A percentile compares a stretch with the other conserved stretches of the same genome.
These are phyloP conservation scores for Aspergillus sp. DNA, from an alignment of 2,329 filamentous ascomycete species.

Conservation along the genomic window DNA sequence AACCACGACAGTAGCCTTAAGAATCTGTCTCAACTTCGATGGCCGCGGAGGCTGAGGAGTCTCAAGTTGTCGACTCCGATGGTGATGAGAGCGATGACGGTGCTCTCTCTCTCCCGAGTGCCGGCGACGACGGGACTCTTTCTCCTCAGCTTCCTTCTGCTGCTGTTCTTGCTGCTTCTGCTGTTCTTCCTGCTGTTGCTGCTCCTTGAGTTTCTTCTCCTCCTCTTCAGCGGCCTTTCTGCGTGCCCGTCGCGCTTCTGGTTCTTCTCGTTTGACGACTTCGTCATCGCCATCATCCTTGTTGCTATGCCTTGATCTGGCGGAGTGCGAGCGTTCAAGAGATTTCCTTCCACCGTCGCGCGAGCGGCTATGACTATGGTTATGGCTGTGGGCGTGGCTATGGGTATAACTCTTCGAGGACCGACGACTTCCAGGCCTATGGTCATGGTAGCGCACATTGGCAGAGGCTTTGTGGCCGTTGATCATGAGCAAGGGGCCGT, in stretches of 20 bases:
- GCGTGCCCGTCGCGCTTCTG: slow-evolving; percentile 12
- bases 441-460: slow-evolving; percentile 10
- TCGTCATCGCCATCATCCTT: slow-evolving; percentile 17
- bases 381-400: slow-evolving; percentile 17
- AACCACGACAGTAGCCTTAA: slow-evolving; percentile 22
- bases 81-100: slow-evolving; percentile 15
- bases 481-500: slow-evolving; percentile 32
- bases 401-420: slow-evolving; percentile 25
- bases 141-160: slow-evolving; percentile 10
- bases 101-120: no score
- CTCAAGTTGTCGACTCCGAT: slow-evolving; percentile 15
- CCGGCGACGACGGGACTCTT: no score
- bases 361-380: slow-evolving; percentile 17
- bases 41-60: slow-evolving; percentile 21
- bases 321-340: slow-evolving; percentile 6
- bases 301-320: slow-evolving; percentile 15
- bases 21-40: slow-evolving; percentile 25
- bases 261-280: no score
- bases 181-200: slow-evolving; percentile 7
- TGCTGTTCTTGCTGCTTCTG: slow-evolving; percentile 11
- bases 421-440: slow-evolving; percentile 21
- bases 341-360: slow-evolving; percentile 16
- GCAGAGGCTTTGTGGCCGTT: slow-evolving; percentile 28
- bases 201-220: slow-evolving; percentile 1
- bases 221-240: slow-evolving; percentile 13